phyloP scores from a whole-genome alignment of 2,329 filamentous ascomycete species.

The Cercospora sp. region DNA sequence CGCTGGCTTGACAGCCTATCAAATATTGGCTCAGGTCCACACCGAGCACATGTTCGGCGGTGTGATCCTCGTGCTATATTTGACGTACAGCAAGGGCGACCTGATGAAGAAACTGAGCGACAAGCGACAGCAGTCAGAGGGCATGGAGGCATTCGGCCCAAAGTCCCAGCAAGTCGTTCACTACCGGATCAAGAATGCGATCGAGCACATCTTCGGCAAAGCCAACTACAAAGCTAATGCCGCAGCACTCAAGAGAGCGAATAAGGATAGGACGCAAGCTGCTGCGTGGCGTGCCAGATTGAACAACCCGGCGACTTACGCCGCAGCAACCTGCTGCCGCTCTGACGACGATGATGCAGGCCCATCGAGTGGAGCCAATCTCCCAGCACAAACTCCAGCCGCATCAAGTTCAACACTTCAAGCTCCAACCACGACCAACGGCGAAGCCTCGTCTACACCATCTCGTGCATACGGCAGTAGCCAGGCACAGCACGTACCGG shows the following conservation, averaged over 20 bases:
- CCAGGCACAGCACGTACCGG: neutral
- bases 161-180: neutral
- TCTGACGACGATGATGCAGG: neutral
- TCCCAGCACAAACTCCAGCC: neutral
- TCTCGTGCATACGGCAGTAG: neutral
- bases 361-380: neutral
- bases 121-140: neutral
- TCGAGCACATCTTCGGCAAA: neutral
- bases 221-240: neutral
- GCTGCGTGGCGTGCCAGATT: neutral
- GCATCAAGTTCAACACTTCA: neutral
- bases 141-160: neutral
- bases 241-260: neutral
- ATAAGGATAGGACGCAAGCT: neutral
- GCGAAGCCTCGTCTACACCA: neutral
- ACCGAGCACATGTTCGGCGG: neutral
- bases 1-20: neutral
- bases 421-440: neutral
- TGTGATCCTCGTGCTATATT: neutral
- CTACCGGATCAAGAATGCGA: neutral
- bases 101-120: neutral
- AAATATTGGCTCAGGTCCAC: constrained; percentile 1
- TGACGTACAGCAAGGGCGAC: neutral
- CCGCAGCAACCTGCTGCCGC: neutral
- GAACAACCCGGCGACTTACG: neutral